A percentile compares a stretch with the other conserved stretches of the same genome.
Evolutionary conservation across 352 stramenopile genomes (phyloP).

Genomic region (Globisporangium middletonii): DNA sequence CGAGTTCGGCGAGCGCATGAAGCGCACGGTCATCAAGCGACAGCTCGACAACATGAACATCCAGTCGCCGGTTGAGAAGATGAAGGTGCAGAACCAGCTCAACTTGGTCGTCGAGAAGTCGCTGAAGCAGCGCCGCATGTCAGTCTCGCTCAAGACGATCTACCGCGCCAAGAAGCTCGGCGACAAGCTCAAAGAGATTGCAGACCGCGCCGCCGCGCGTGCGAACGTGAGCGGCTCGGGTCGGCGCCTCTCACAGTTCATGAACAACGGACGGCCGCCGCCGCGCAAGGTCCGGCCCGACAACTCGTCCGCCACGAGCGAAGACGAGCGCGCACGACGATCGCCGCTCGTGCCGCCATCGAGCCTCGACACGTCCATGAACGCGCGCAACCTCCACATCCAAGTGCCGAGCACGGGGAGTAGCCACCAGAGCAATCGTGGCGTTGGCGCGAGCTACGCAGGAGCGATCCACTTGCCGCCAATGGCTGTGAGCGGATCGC

Average conservation of each 20-base stretch:
- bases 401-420: too few relatives aligned
- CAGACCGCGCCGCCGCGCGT: conserved; percentile 36
- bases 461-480: neutral
- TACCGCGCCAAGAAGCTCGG: conserved; percentile 77
- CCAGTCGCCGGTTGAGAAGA: conserved; percentile 58
- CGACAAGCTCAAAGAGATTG: conserved; percentile 81
- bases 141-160: conserved; percentile 62
- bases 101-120: conserved; percentile 77
- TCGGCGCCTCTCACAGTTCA: conserved; percentile 18
- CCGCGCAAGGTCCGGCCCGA: conserved; percentile 5
- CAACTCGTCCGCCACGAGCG: neutral
- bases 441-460: too few relatives aligned
- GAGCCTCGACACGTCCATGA: neutral
- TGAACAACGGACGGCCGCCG: conserved; percentile 1
- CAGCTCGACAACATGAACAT: conserved; percentile 86
- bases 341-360: conserved; percentile 1
- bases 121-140: conserved; percentile 67
- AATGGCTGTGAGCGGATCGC: neutral
- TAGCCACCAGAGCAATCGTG: too few relatives aligned
- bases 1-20: conserved; percentile 77
- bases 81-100: conserved; percentile 72
- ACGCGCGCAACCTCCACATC: neutral
- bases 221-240: conserved; percentile 15
- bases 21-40: conserved; percentile 73
- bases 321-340: neutral